Conservation (phyloP, 1,139 yeast species). For the Meyerozyma sp. region DNA sequence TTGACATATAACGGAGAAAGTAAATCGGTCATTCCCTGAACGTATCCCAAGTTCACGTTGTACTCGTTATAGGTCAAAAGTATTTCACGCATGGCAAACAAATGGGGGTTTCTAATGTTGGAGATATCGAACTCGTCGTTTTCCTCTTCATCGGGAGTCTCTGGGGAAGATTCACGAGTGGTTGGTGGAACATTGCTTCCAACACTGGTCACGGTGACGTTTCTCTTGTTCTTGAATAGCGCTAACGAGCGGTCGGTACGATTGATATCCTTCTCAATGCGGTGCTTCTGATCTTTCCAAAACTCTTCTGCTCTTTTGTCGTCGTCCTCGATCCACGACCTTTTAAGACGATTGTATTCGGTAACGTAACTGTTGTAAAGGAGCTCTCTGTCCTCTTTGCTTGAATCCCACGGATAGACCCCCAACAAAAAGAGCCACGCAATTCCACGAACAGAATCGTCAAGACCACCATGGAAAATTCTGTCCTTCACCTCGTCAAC, state of each 20-base stretch:
- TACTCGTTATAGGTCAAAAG: conserved; percentile 81
- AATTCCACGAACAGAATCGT: conserved; percentile 51
- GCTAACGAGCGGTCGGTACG: conserved; percentile 81
- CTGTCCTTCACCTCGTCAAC: conserved; percentile 72
- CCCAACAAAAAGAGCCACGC: conserved; percentile 86
- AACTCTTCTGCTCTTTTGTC: conserved; percentile 57
- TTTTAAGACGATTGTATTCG: conserved; percentile 62
- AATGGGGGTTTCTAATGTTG: conserved; percentile 60
- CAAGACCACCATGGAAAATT: conserved; percentile 87
- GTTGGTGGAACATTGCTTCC: conserved; percentile 17
- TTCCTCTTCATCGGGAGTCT: conserved; percentile 44
- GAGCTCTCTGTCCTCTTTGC: conserved; percentile 59
- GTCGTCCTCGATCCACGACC: conserved; percentile 61
- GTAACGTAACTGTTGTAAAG: conserved; percentile 52
- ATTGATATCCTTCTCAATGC: conserved; percentile 91
- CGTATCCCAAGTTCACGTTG: conserved; percentile 83
- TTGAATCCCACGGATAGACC: conserved; percentile 87
- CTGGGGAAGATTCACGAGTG: conserved; percentile 29
- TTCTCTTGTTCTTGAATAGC: conserved; percentile 50
- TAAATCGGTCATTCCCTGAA: conserved; percentile 96
- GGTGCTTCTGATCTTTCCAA: conserved; percentile 82
- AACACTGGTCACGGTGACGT: conserved; percentile 8
- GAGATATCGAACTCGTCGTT: conserved; percentile 46
- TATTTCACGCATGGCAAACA: conserved; percentile 69
- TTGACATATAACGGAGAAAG: conserved; percentile 80